Base-by-base conservation (phyloP, 352 stramenopile genomes). In the Phytophthora tentaculata region DNA sequence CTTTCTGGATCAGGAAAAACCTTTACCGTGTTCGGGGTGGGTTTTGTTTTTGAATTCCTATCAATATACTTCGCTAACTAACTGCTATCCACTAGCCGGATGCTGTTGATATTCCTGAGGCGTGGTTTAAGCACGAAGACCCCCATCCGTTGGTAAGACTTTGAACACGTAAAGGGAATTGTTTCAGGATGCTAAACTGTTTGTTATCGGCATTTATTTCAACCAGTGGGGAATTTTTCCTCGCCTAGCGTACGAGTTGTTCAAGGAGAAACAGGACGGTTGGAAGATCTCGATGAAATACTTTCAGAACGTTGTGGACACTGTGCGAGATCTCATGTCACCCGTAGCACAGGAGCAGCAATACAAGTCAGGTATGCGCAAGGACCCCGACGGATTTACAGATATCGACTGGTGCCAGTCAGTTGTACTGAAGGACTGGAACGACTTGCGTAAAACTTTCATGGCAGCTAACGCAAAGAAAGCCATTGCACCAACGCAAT, bases 221-320 rank as follows among this genome's bases (percentile, higher is more conserved):
- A 52, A 20, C 0, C 35, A 90, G 83, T 98, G 93, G 93, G 93
- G 92, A 16, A 92, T 98, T 63, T 98, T 97, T 67, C 91, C 92
- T 20, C 88, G 89, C 3, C 77, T 98, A 10, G 95, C 92, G 16
- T 98, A 98, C 75, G 91, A 98, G 45, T 61, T 98, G 24, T 98
- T 98, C 75, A 87, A 97, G 65, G 88, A 98, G 64, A 97, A 97
- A 67, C 82, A 97, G 62, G 95, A 98, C 59, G 94, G 94, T 57
- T 98, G 95, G 94, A 98, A 98, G 74, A 96, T 98, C 69, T 97
- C 91, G 26, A 98, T 98, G 94, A 98, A 98, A 79, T 98, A 98
- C 72, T 98, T 98, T 69, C 95, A 98, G 69, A 98, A 98, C 71
- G 95, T 98, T 39, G 95, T 98, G 8, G 94, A 98, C 74, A 98